Base-by-base conservation (phyloP, 2,329 filamentous ascomycete species). In the Colletotrichum godetiae region DNA sequence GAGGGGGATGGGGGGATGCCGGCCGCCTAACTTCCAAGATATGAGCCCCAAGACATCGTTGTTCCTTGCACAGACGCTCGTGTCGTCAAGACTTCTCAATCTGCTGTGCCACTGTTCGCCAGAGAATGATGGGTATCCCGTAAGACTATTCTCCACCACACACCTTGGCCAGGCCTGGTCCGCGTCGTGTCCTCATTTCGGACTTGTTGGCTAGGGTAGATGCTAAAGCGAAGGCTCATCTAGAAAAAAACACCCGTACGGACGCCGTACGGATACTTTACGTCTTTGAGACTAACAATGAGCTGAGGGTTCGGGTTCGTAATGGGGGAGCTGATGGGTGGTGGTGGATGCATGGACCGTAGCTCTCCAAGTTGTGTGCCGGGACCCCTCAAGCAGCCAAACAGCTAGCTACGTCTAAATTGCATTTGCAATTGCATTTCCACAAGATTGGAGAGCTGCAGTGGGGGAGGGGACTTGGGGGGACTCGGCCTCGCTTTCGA, bases 31-130 rank as follows among this genome's bases (percentile, higher is more conserved):
- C 37, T 55, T 56, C 42, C 56, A 56, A 49, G 63, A 71, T 52
- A 56, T 42, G 60, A 49, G 46, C 27, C 61, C 29, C 46, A 24
- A 22, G 46, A 52, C 61, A 61, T 67, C 49, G 46, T n/a, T 61
- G 33, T 55, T 57, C 52, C 57, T 59, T 37, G 52, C 64, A 37
- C 49, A 63, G 64, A 19, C 27, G n/a, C 37, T 53, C 46, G 35
- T 65, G 29, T 55, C 29, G 49, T 52, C 46, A 4, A 59, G 24
- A 46, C 31, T 65, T 68, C 55, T 55, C 7, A 37, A 13, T 49
- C 35, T 53, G 33, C 33, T 31, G 37, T 60, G 19, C n/a, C n/a
- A 35, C 1, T 59, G 24, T 58, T 53, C 31, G 67, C 35, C 33
- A 56, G 59, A 69, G 35, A 27, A 57, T 49, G 49, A 52, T 10